A percentile compares a stretch with the other conserved stretches of the same genome.
Evolutionary conservation across 2,329 filamentous ascomycete genomes (phyloP).

Genomic region (Rhinocladiella mackenziei): DNA sequence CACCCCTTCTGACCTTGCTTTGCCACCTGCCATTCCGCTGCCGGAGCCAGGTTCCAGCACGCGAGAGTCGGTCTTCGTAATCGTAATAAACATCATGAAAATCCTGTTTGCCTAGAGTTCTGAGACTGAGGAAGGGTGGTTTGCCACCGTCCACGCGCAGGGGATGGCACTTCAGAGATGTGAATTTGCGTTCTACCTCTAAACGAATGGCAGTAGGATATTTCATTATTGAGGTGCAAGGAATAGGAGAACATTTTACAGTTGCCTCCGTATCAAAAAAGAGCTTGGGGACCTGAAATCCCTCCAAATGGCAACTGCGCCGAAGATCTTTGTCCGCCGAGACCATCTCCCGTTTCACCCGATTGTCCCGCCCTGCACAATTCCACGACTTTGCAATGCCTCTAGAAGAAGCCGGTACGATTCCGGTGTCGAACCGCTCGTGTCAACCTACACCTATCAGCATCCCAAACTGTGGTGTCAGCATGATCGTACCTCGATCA

Average conservation of each 20-base stretch:
- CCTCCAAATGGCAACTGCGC: neutral
- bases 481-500: neutral
- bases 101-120: neutral
- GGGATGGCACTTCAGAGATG: constrained; percentile 3
- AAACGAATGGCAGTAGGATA: neutral
- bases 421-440: neutral
- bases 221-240: neutral
- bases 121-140: constrained; percentile 1
- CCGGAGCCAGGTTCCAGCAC: neutral
- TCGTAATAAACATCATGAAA: constrained; percentile 6
- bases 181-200: constrained; percentile 7
- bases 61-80: neutral
- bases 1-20: constrained; percentile 5
- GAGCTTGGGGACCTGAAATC: too few relatives aligned
- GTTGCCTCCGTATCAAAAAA: too few relatives aligned
- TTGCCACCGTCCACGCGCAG: neutral
- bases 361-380: neutral
- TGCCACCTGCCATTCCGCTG: constrained; percentile 1
- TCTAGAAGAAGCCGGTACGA: neutral
- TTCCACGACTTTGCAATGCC: neutral
- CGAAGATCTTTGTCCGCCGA: neutral
- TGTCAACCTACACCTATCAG: neutral
- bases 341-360: neutral
- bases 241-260: too few relatives aligned
- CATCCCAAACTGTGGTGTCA: neutral